These are phyloP conservation scores for Eucalyptus virginea DNA, from an alignment of 345 rosid species.

Conservation along the genomic window DNA sequence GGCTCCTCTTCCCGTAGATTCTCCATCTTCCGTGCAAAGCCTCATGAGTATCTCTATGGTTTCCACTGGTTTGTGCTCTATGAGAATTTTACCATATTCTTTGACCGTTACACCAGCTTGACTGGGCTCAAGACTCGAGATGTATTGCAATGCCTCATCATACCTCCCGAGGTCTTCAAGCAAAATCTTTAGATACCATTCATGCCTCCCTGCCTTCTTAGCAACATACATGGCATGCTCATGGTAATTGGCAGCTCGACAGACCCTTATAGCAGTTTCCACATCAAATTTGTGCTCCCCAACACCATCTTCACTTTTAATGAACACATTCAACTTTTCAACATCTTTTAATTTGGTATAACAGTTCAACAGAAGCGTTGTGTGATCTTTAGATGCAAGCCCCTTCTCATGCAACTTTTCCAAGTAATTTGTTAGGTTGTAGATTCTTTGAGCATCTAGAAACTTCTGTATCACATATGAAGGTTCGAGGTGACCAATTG, in stretches of 20 bases:
- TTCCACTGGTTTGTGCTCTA: slow-evolving; percentile 83
- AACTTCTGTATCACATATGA: slow-evolving; percentile 98
- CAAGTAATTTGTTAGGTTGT: slow-evolving; percentile 93
- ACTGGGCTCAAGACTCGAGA: slow-evolving; percentile 91
- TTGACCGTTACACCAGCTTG: slow-evolving; percentile 94
- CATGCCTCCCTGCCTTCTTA: slow-evolving; percentile 94
- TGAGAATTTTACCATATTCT: slow-evolving; percentile 94
- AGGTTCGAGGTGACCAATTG: slow-evolving; percentile 97
- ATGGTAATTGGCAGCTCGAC: slow-evolving; percentile 96
- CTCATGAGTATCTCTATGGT: slow-evolving; percentile 83
- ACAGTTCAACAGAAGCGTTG: slow-evolving; percentile 91
- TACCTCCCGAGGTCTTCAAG: slow-evolving; percentile 91
- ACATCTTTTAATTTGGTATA: slow-evolving; percentile 95
- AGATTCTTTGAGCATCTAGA: slow-evolving; percentile 95
- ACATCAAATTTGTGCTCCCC: slow-evolving; percentile 96
- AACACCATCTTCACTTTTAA: slow-evolving; percentile 80
- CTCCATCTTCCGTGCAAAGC: slow-evolving; percentile 82
- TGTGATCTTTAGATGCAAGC: slow-evolving; percentile 97
- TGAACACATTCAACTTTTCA: slow-evolving; percentile 81
- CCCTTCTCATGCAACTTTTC: slow-evolving; percentile 97
- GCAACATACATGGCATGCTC: slow-evolving; percentile 99
- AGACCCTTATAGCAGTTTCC: slow-evolving; percentile 97
- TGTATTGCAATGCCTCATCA: slow-evolving; percentile 87
- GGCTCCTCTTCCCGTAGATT: slow-evolving; percentile 32
- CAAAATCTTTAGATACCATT: slow-evolving; percentile 83